Base-by-base conservation (phyloP, 2,329 filamentous ascomycete species). In the Alternaria novae-zelandiae region DNA sequence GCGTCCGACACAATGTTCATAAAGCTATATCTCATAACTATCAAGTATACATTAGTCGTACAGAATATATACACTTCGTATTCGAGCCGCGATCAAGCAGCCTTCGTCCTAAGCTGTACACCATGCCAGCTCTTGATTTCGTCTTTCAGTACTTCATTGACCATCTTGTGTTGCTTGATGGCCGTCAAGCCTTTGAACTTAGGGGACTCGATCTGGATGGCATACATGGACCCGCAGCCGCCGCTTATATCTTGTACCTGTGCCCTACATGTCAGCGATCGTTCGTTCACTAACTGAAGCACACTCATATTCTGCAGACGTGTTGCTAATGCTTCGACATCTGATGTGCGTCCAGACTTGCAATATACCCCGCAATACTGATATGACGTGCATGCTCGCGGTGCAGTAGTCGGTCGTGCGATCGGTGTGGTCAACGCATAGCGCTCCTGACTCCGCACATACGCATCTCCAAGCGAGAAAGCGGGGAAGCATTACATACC, bases 171-270 rank as follows among this genome's bases (percentile, higher is more conserved):
- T 83, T 96, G 92, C 84, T 92, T 92, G 64, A 96, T 86, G 78
- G 94, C 89, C 54, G 84, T 86, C 71, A 89, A 79, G 50, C 92
- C 93, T 57, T 85, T 85, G 80, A 96, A 96, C 72, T 84, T 86
- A 50, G 88, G 85, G 8, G 90, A 92, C 51, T 89, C 86, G 68
- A 96, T 89, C 73, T 94, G 90, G 69, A 96, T 90, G 59, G 89
- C 90, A 82, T 96, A 96, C 93, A 96, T 96, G 75, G 89, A 92
- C 10, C 92, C 92, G 81, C 92, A 96, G 28, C 92, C 92, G 62
- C 93, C 92, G 23, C 90, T 93, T 55, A 96, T 88, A 81, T 96
- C 92, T 78, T 91, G 90, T 10, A 96, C 91, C 79, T 89, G 79
- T 54, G 28, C 30, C 47, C 41, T 43, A 43, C n/a, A 23, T 51